Conservation (phyloP, 108 stramenopile species). For the Nannochloropsis gaditana region DNA sequence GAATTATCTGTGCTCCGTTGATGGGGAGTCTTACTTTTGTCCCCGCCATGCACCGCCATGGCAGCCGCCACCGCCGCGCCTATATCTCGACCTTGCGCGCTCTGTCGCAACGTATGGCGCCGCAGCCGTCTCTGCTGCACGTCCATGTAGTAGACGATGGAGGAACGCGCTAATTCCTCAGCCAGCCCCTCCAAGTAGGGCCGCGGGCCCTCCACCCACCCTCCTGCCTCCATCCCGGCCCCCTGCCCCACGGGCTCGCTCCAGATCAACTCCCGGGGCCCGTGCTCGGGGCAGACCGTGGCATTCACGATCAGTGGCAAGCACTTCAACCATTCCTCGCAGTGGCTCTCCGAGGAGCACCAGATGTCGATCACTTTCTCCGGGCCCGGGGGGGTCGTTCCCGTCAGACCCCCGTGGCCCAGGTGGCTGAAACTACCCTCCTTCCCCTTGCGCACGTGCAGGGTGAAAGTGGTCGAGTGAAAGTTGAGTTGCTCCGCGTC, state of each 20-base stretch:
- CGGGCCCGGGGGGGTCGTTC: neutral
- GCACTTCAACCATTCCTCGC: slow-evolving; percentile 14
- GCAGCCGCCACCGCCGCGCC: neutral
- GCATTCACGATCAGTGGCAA: neutral
- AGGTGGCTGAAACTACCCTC: neutral
- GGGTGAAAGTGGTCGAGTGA: neutral
- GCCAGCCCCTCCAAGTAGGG: slow-evolving; percentile 6
- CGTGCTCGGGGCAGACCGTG: neutral
- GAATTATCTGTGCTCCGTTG: neutral
- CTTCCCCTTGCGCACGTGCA: neutral
- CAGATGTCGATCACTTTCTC: neutral
- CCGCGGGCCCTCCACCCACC: neutral
- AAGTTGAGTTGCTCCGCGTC: neutral
- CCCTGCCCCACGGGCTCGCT: neutral
- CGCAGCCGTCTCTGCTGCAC: neutral
- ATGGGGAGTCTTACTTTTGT: neutral
- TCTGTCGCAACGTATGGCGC: neutral
- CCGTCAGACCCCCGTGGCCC: neutral
- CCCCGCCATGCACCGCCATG: neutral
- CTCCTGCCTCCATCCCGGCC: neutral
- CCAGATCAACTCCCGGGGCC: slow-evolving; percentile 1
- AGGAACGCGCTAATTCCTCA: neutral
- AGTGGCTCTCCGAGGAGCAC: neutral
- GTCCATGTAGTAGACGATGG: neutral
- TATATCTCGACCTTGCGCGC: neutral